Base-by-base conservation (phyloP, 2,329 filamentous ascomycete genomes). In the Cercospora sp. region DNA sequence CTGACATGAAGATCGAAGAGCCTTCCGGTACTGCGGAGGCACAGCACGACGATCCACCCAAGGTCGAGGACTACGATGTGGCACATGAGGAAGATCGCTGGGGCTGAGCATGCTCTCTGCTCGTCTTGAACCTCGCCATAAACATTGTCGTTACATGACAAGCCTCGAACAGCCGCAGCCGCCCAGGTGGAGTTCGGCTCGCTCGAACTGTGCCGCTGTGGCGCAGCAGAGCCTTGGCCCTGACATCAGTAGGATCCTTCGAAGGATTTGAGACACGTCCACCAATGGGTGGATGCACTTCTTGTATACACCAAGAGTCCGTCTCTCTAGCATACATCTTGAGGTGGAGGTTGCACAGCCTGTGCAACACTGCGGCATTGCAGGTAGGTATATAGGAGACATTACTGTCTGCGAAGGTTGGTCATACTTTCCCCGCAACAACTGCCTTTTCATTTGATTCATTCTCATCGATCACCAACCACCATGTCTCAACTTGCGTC, bases 61-160 rank as follows among this genome's bases (percentile, higher is more conserved):
- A 28, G 6, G 33, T 45, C 57, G 59, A 61, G 30, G 66, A 65
- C 59, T 64, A 65, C 39, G 72, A 74, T 62, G 70, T 71, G 16
- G 71, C 72, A 30, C 69, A 74, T 31, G 72, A 73, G 36, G 72
- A 73, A 63, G 70, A 72, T 68, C 72, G 65, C 59, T 73, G 72
- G 72, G 64, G 53, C 30, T 72, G 62, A 67, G 55, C 18, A 28
- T 4, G 58, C 13, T 39, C 45, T 12, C 16, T 16, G 16, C 45
- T 13, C 28, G 13, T 31, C 20, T 18, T 18, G 45, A 18, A 12
- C 45, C 18, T 51, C 39, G 12, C 45, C 48, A 55, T 55, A 10
- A 58, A 28, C 13, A 28, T n/a, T n/a, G 20, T 31, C 23, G 23
- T n/a, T 33, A n/a, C 16, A 8, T 20, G 26, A 13, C 20, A 18